phyloP scores from a whole-genome alignment of 345 rosid species.

The Euphorbia pulcherrima region DNA sequence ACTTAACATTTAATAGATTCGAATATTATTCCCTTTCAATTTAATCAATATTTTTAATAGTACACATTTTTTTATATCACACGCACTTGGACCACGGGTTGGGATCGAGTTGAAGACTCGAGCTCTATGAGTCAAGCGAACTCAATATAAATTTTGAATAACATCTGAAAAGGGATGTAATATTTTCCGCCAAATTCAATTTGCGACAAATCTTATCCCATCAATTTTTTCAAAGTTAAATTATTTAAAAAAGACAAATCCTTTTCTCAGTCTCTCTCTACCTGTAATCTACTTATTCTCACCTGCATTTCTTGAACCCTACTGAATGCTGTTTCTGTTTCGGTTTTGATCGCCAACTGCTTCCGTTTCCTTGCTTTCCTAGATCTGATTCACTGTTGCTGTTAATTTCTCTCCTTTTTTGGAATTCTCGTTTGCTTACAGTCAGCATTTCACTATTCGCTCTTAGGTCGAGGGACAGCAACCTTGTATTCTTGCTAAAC shows the following conservation, averaged over 20 bases:
- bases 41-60: too few relatives aligned
- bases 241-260: not conserved
- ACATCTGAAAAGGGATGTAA: not conserved
- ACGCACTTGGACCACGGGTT: too few relatives aligned
- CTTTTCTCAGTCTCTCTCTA: not conserved
- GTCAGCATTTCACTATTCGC: not conserved
- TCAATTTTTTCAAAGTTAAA: not conserved
- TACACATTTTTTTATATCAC: too few relatives aligned
- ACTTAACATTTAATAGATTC: too few relatives aligned
- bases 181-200: not conserved
- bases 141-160: not conserved
- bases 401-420: not conserved
- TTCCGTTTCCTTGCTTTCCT: not conserved
- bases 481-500: constrained; percentile 1
- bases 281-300: not conserved
- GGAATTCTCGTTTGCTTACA: not conserved
- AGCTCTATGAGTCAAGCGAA: not conserved
- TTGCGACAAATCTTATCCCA: not conserved
- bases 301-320: not conserved
- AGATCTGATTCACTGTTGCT: constrained; percentile 4
- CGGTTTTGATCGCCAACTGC: not conserved
- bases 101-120: not conserved
- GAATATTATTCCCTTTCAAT: too few relatives aligned
- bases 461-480: constrained; percentile 1
- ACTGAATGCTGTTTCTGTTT: not conserved